These are phyloP conservation scores for Oryza meyeriana DNA, from an alignment of 176 grass and related monocot genomes.

Conservation along the genomic window DNA sequence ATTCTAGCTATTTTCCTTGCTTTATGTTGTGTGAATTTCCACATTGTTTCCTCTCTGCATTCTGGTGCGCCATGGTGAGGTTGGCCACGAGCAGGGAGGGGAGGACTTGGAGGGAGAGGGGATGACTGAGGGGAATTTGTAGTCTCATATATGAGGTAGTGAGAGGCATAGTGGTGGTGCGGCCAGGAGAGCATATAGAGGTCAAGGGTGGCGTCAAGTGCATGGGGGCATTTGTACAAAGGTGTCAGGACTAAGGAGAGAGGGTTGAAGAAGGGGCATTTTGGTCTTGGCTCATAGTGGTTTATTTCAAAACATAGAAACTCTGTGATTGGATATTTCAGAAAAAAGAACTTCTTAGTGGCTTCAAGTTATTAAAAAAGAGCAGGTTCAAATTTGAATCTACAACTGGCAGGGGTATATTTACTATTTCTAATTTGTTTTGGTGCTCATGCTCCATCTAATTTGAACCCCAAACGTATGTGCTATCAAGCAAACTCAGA, in stretches of 20 bases:
- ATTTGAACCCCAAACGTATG: background rate
- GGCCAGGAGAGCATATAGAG: background rate
- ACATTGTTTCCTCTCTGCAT: background rate
- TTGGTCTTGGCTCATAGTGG: no score
- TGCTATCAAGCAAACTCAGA: background rate
- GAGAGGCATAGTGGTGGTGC: background rate
- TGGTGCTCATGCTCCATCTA: background rate
- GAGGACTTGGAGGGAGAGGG: background rate
- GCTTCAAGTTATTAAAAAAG: no score
- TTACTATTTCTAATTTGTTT: conserved; percentile 1
- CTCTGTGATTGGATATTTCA: no score
- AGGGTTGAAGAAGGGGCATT: no score
- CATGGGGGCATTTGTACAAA: background rate
- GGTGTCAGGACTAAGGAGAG: background rate
- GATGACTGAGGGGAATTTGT: background rate
- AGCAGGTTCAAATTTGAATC: background rate
- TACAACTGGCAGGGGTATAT: background rate
- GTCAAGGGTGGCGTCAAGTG: background rate
- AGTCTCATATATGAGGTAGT: background rate
- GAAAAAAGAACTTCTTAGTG: no score
- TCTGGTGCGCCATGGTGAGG: background rate
- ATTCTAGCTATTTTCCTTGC: background rate
- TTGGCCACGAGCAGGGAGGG: background rate
- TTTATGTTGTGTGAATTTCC: conserved; percentile 13
- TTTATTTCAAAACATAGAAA: no score